These are phyloP conservation scores for Piloderma croceum DNA, from an alignment of 768 basidiomycete species.

Conservation along the genomic window DNA sequence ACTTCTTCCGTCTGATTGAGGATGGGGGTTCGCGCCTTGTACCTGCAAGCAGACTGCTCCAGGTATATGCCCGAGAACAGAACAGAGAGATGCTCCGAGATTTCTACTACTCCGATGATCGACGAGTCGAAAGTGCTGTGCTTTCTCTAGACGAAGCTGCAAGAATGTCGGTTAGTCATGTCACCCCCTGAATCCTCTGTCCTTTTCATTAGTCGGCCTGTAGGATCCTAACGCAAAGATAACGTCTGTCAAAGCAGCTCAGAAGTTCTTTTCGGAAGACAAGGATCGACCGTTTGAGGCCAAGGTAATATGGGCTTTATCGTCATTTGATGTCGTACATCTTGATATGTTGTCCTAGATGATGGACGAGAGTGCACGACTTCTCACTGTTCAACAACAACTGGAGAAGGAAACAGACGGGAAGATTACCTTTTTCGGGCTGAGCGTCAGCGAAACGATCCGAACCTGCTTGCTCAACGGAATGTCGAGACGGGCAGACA, in stretches of 20 bases:
- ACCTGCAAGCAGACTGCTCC: conserved; percentile 73
- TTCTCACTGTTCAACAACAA: conserved; percentile 80
- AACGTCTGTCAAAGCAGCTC: conserved; percentile 69
- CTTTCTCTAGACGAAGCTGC: conserved; percentile 80
- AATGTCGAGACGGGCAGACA: conserved; percentile 84
- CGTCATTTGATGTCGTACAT: neutral
- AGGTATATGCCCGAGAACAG: conserved; percentile 88
- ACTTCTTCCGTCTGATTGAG: conserved; percentile 92
- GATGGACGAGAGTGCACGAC: conserved; percentile 77
- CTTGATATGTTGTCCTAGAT: conserved; percentile 54
- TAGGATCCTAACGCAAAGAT: conserved; percentile 74
- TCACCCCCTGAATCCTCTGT: neutral
- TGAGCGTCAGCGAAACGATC: conserved; percentile 86
- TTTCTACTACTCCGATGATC: conserved; percentile 97
- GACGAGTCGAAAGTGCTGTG: conserved; percentile 89
- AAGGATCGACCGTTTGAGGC: conserved; percentile 89
- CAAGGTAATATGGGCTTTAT: conserved; percentile 47
- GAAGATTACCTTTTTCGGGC: conserved; percentile 74
- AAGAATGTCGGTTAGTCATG: conserved; percentile 48
- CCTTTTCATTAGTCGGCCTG: neutral
- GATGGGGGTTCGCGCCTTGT: conserved; percentile 74
- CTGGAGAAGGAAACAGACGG: conserved; percentile 82
- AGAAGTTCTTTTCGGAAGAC: conserved; percentile 93
- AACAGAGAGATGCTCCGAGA: conserved; percentile 89
- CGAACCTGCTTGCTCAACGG: conserved; percentile 70